Base-by-base conservation (phyloP, 176 grass and related monocot genomes). In the Hordeum vulgare region DNA sequence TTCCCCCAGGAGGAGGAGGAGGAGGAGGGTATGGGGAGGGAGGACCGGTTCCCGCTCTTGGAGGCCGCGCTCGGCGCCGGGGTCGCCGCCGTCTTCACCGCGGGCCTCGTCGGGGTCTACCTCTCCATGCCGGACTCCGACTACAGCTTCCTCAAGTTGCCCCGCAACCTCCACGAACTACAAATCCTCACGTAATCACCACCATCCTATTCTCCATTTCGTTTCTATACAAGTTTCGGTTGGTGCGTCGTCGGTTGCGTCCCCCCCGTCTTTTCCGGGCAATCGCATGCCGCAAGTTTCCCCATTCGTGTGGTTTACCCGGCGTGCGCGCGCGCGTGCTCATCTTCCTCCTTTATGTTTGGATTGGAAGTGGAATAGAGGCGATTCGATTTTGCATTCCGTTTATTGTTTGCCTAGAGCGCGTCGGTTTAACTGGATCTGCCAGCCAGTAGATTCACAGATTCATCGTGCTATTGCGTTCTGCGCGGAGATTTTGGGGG, bases 111-210 rank as follows among this genome's bases (percentile, higher is more conserved):
- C 27, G 93, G 83, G 9, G 91, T 99, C 68, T 99, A 99, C 82
- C 82, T 96, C 9, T 96, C 96, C 73, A 99, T 99, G 96, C 93
- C 93, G 74, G 75, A 89, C 79, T 88, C 82, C 56, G 91, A 93
- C 85, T 91, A 90, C 85, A 91, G 81, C 82, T 86, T 94, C 74
- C 90, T 90, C 74, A 93, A 93, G 83, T 45, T 94, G 37, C 90
- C 90, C 0, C 85, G 44, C 49, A 90, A 87, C 45, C 88, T 95
- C 56, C 81, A 94, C 18, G 96, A 99, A 64, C 89, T 99, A 81
- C 91, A 96, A 85, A 86, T 87, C 80, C 89, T 99, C 71, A 96
- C 89, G 96, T 99, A 90, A 82, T 54, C 61, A 56, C 25, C 6
- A 1, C 0, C 14, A n/a, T n/a, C 23, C 12, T 37, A 9, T 6